Percentiles rank a stretch among this genome's conserved stretches.
phyloP scores from a whole-genome alignment of 2,329 filamentous ascomycete genomes.

The Pestalotiopsis sp. region DNA sequence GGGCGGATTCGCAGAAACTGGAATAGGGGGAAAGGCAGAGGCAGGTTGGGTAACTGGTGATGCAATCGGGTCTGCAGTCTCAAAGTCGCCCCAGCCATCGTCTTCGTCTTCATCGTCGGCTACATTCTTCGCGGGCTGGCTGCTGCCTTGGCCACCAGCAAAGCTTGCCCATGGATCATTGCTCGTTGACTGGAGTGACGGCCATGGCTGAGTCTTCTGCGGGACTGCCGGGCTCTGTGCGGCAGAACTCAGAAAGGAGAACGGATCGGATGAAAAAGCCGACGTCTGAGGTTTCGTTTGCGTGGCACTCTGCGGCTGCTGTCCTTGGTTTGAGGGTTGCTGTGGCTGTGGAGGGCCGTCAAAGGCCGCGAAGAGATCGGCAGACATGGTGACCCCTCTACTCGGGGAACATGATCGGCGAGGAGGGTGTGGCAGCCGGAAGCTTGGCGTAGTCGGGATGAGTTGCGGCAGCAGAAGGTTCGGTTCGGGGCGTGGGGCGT shows the following conservation, averaged over 20 bases:
- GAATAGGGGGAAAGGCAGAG: slow-evolving; percentile 9
- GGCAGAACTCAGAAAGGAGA: slow-evolving; percentile 8
- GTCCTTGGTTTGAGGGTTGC: slow-evolving; percentile 4
- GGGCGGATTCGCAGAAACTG: neutral
- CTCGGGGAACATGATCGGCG: neutral
- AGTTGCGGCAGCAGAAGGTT: neutral
- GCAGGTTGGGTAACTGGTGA: slow-evolving; percentile 21
- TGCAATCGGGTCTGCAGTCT: slow-evolving; percentile 46
- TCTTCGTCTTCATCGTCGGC: slow-evolving; percentile 52
- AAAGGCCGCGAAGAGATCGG: slow-evolving; percentile 66
- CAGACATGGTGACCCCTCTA: slow-evolving; percentile 51
- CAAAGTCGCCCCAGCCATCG: slow-evolving; percentile 69
- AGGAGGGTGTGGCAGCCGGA: neutral
- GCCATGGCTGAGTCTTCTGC: slow-evolving; percentile 30
- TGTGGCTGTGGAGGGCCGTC: slow-evolving; percentile 40
- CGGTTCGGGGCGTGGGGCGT: neutral
- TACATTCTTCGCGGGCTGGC: slow-evolving; percentile 13
- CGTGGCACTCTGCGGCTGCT: neutral
- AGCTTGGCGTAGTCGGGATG: neutral
- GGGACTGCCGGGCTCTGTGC: slow-evolving; percentile 12
- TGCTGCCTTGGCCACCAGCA: neutral
- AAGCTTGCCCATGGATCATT: slow-evolving; percentile 7
- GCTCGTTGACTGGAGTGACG: slow-evolving; percentile 22
- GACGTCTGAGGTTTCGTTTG: slow-evolving; percentile 22
- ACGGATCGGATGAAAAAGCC: slow-evolving; percentile 9